Evolutionary conservation across 2,329 filamentous ascomycete species (phyloP), one percentile per base, ranked within the genome.

Genomic region (Pestalotiopsis sp.): DNA sequence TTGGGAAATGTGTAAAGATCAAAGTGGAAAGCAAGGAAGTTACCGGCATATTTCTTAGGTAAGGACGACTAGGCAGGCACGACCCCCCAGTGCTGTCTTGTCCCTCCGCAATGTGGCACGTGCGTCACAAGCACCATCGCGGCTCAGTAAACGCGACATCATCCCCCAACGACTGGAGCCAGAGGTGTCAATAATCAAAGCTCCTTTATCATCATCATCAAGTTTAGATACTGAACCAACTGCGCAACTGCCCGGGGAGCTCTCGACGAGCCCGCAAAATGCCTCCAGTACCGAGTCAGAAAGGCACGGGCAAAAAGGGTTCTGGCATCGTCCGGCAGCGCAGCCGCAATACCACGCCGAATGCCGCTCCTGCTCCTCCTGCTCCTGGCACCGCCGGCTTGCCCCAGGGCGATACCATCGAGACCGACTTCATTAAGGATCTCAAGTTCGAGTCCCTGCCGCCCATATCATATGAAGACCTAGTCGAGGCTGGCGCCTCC

Each of bases 341-440:
- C 70, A 94, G 92, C 77, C 91, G 93, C 76, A 95, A 94, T 80
- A 93, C 92, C 45, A 95, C 93, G 17, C 93, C 93, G 45, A 87
- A 88, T 75, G 86, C 88, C 41, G 81, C 77, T 41, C 80, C 72
- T 71, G 80, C 79, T 75, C 82, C 79, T 73, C 80, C 72, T 72
- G 80, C 79, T 75, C 82, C 79, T 73, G 86, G 82, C 11, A 60
- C 66, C 71, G 69, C 73, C 69, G 71, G 70, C 62, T 71, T 89
- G 52, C 87, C 87, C 2, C 83, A 86, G 4, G 83, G 87, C 74
- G 84, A 88, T 68, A 81, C 82, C 67, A 83, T 87, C 75, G 85
- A 88, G 69, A 88, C 90, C 25, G 87, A 92, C 68, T 92, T 91
- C 77, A 87, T 94, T 66, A 62, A 62, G 31, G 88, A 91, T 68